Conservation (phyloP, 2,329 filamentous ascomycete genomes). For the Botrytis pseudocinerea region DNA sequence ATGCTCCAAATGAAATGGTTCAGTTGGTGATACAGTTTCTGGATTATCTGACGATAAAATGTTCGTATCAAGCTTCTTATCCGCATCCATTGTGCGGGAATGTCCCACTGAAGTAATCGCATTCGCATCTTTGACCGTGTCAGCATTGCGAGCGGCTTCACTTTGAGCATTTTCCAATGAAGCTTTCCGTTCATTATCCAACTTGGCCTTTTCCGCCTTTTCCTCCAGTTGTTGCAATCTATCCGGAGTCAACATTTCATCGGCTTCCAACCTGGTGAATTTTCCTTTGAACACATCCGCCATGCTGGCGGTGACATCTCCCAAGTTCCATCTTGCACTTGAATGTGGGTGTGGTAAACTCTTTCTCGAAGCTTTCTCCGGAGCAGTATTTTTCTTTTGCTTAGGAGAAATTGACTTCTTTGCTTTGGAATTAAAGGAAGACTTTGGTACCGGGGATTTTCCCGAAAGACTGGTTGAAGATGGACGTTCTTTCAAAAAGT, state of each 20-base stretch:
- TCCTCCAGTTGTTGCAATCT: slow-evolving; percentile 47
- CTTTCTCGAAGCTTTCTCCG: slow-evolving; percentile 10
- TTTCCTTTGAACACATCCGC: slow-evolving; percentile 57
- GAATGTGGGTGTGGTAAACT: slow-evolving; percentile 28
- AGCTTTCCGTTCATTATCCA: slow-evolving; percentile 29
- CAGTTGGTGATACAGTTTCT: slow-evolving; percentile 45
- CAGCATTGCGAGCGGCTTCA: slow-evolving; percentile 12
- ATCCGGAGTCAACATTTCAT: slow-evolving; percentile 59
- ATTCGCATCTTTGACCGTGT: not conserved
- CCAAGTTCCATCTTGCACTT: slow-evolving; percentile 52
- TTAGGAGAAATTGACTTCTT: slow-evolving; percentile 40
- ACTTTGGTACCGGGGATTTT: slow-evolving; percentile 35
- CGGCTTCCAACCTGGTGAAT: slow-evolving; percentile 55
- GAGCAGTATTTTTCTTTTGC: slow-evolving; percentile 41
- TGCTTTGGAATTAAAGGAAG: slow-evolving; percentile 45
- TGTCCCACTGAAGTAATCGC: not conserved
- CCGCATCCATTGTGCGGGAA: not conserved
- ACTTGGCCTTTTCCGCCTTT: slow-evolving; percentile 26
- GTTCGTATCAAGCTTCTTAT: slow-evolving; percentile 6
- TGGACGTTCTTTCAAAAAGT: slow-evolving; percentile 23
- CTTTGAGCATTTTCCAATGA: slow-evolving; percentile 30
- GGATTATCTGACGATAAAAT: slow-evolving; percentile 33
- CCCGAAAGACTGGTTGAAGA: slow-evolving; percentile 27
- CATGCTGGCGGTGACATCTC: slow-evolving; percentile 57
- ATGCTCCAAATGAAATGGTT: slow-evolving; percentile 53